Evolutionary conservation across 1,284 basidiomycete species (phyloP).

Genomic region (Volvariella surrecta): DNA sequence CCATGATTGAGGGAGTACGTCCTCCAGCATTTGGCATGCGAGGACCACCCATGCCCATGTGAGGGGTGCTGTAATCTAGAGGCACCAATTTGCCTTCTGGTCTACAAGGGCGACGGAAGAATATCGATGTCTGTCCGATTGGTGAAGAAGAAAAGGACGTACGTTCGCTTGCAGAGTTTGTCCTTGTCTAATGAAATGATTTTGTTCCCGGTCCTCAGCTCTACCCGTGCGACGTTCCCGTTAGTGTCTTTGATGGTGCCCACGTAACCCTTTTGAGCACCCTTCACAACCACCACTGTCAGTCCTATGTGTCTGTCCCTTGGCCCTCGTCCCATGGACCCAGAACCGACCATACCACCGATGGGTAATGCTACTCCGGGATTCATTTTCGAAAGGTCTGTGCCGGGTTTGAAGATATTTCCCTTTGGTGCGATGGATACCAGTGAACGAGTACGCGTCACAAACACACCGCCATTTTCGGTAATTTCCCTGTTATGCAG

Average conservation of each 20-base stretch:
- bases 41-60: constrained; percentile 21
- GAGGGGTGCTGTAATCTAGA: constrained; percentile 21
- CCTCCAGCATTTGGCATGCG: constrained; percentile 34
- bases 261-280: constrained; percentile 86
- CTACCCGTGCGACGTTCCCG: constrained; percentile 82
- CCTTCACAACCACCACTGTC: constrained; percentile 77
- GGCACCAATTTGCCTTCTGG: constrained; percentile 47
- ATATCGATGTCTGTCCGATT: neutral
- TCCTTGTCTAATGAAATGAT: constrained; percentile 81
- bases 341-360: constrained; percentile 78
- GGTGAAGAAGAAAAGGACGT: constrained; percentile 27
- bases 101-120: too few species aligned
- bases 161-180: constrained; percentile 75
- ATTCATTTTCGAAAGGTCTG: constrained; percentile 95
- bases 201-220: constrained; percentile 88
- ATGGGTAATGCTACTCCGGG: constrained; percentile 63
- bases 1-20: constrained; percentile 52
- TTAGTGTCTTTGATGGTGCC: constrained; percentile 96
- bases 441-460: constrained; percentile 75
- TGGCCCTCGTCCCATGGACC: constrained; percentile 61
- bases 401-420: constrained; percentile 51
- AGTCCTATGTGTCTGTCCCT: constrained; percentile 81
- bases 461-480: constrained; percentile 93
- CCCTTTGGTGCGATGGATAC: constrained; percentile 83
- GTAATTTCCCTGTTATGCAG: constrained; percentile 85